Evolutionary conservation across 1,284 basidiomycete species (phyloP).

Genomic region (Ceratobasidium sp.): DNA sequence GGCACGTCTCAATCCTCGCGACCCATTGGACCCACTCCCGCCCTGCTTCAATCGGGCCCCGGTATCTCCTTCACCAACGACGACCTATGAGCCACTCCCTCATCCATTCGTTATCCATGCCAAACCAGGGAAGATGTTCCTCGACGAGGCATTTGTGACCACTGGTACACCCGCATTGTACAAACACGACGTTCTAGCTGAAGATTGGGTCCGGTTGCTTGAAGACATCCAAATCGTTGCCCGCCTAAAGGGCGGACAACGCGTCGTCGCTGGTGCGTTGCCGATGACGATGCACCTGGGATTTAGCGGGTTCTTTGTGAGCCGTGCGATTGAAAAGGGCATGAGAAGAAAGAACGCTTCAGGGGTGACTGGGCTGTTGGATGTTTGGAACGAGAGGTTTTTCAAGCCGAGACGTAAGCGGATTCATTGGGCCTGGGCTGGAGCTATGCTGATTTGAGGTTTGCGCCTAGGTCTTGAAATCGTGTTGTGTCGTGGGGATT

Average conservation of each 20-base stretch:
- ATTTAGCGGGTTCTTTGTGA: constrained; percentile 9
- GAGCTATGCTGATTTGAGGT: not conserved
- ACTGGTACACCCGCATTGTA: constrained; percentile 1
- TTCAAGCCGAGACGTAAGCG: constrained; percentile 23
- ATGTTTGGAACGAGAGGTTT: constrained; percentile 20
- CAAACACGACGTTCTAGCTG: constrained; percentile 15
- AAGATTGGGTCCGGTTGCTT: constrained; percentile 23
- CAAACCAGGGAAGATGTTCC: constrained; percentile 15
- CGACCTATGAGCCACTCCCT: constrained; percentile 1
- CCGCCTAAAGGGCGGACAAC: not conserved
- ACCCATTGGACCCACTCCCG: constrained; percentile 20
- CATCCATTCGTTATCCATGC: constrained; percentile 16
- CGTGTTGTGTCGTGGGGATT: constrained; percentile 10
- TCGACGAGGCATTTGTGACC: constrained; percentile 18
- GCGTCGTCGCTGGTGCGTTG: constrained; percentile 8
- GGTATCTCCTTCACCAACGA: not conserved
- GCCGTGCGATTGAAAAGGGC: constrained; percentile 11
- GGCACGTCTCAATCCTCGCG: not conserved
- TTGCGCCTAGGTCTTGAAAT: constrained; percentile 4
- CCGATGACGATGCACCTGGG: constrained; percentile 10
- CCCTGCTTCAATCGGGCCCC: constrained; percentile 14
- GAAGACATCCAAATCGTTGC: constrained; percentile 13
- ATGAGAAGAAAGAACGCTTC: constrained; percentile 16
- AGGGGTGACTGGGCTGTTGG: not conserved
- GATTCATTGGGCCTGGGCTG: not conserved